Conservation (phyloP, 2,329 filamentous ascomycete species). For the Decorospora gaudefroyi region DNA sequence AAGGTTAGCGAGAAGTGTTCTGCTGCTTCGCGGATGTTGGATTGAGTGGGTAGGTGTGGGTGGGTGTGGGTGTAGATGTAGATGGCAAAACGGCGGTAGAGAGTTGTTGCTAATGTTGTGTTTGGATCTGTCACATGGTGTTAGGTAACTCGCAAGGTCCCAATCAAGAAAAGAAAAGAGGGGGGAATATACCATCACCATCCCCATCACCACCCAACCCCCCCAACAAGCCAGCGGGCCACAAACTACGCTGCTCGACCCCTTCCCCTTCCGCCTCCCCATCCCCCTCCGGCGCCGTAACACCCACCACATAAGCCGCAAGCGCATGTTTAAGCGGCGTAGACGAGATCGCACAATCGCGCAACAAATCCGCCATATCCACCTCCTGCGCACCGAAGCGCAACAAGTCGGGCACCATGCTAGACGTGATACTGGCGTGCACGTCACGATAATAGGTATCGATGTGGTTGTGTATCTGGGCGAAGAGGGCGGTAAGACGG, state of each 20-base stretch:
- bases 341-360: constrained; percentile 31
- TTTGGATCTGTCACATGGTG: constrained; percentile 9
- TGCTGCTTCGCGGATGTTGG: constrained; percentile 40
- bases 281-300: constrained; percentile 25
- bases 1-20: constrained; percentile 43
- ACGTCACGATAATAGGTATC: constrained; percentile 44
- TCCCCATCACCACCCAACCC: not conserved
- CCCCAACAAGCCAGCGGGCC: too few species aligned
- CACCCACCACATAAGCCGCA: constrained; percentile 29
- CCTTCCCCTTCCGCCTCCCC: too few species aligned
- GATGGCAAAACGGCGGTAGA: constrained; percentile 36
- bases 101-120: constrained; percentile 22
- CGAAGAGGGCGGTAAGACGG: constrained; percentile 32
- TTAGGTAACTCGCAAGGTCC: not conserved
- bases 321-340: constrained; percentile 41
- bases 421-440: constrained; percentile 41
- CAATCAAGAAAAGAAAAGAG: not conserved
- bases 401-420: constrained; percentile 37
- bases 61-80: constrained; percentile 29
- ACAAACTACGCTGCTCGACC: too few species aligned
- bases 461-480: constrained; percentile 35
- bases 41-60: constrained; percentile 12
- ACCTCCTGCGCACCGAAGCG: constrained; percentile 30
- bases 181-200: constrained; percentile 5
- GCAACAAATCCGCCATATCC: constrained; percentile 34